Base-by-base conservation (phyloP, 345 rosid species). In the Populus pruinosa region DNA sequence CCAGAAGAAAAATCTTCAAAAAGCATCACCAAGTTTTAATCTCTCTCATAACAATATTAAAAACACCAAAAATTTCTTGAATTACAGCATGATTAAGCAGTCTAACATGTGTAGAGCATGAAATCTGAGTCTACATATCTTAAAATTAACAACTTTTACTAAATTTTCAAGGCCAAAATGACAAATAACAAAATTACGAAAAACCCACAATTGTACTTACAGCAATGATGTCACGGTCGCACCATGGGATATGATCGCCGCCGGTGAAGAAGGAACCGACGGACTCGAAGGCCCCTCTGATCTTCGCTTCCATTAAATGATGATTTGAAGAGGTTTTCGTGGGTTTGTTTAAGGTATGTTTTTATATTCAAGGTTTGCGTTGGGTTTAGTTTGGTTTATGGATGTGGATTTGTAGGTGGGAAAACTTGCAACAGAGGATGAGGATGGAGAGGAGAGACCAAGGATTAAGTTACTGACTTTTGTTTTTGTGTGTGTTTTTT, bases 211-310 rank as follows among this genome's bases (percentile, higher is more conserved):
- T n/a, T 59, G 50, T 21, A 61, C 86, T 64, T 86, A 92, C 97
- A 36, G 78, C 66, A 78, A 91, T 79, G 87, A 90, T 90, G 82
- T 91, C 96, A 53, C 86, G 61, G 71, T 91, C 91, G 88, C 91
- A 89, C 91, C 90, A 89, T 2, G 97, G 96, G 77, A 91, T 87
- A 81, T 87, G 90, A 77, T 93, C 94, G 71, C 86, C 86, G 59
- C 88, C 87, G 77, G 88, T 76, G 90, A 93, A 90, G 90, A 91
- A 89, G 50, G 77, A 44, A 36, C 77, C 65, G 50, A 83, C 75
- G 21, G 85, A 83, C 20, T 79, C 78, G 71, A 83, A 76, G 63
- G 79, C 80, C 41, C 53, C 67, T 21, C 72, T 41, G 41, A 82
- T 75, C 50, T 78, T 82, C 43, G 77, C 77, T 14, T 82, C 82